These are phyloP conservation scores for Solanum chmielewskii DNA, from an alignment of 257 asterid genomes.

Conservation along the genomic window DNA sequence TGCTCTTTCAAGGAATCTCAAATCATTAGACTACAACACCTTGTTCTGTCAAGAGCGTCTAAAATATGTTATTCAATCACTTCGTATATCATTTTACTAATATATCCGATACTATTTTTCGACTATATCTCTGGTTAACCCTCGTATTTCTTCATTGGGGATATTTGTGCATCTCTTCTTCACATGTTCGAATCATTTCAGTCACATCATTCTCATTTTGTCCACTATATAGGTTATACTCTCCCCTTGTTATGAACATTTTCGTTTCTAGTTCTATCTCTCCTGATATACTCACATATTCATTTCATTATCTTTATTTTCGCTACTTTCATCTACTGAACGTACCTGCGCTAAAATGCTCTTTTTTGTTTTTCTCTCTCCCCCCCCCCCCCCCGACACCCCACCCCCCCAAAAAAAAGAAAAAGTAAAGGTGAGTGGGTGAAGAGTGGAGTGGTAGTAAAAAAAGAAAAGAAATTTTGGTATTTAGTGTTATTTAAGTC, in stretches of 20 bases:
- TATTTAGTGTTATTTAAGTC: not conserved
- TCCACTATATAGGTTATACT: not conserved
- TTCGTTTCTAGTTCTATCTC: not conserved
- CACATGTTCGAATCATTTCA: not conserved
- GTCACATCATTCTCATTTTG: not conserved
- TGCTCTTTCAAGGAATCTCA: too few species aligned
- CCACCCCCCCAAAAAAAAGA: too few species aligned
- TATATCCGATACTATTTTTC: too few species aligned
- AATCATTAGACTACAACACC: too few species aligned
- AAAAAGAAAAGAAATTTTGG: not conserved
- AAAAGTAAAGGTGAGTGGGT: not conserved
- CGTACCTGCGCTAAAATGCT: fast-evolving
- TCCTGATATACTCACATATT: not conserved
- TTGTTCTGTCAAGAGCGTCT: too few species aligned
- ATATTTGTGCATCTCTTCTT: not conserved
- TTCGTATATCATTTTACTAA: too few species aligned
- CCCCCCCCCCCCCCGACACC: too few species aligned
- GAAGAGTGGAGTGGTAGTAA: not conserved
- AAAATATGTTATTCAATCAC: too few species aligned
- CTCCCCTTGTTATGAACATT: not conserved
- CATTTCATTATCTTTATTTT: not conserved
- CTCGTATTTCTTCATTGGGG: not conserved
- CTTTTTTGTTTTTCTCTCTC: not conserved
- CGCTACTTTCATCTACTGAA: not conserved
- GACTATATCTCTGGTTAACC: too few species aligned